phyloP scores from a whole-genome alignment of 768 basidiomycete genomes.

The Arthromyces matolae region DNA sequence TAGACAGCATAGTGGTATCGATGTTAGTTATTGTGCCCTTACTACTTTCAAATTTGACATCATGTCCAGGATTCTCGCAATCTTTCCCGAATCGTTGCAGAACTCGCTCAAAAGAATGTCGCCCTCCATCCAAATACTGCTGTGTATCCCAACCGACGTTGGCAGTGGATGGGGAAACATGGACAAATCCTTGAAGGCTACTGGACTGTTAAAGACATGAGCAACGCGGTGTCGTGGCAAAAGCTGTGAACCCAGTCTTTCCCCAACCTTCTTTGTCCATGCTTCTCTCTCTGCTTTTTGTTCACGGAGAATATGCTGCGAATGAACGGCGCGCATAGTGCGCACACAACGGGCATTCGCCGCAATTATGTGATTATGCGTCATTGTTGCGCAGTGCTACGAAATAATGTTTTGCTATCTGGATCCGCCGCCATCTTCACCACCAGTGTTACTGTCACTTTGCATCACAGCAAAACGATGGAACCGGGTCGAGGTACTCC shows the following conservation, averaged over 20 bases:
- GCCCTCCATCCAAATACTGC: conserved; percentile 68
- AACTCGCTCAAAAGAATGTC: conserved; percentile 69
- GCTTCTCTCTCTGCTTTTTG: neutral
- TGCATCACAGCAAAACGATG: too few relatives aligned
- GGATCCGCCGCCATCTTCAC: too few relatives aligned
- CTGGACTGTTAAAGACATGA: neutral
- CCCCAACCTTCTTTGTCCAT: neutral
- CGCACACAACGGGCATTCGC: too few relatives aligned
- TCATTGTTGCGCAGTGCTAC: too few relatives aligned
- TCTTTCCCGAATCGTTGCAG: conserved; percentile 74
- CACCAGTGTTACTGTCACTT: too few relatives aligned
- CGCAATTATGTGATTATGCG: too few relatives aligned
- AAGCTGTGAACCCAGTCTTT: neutral
- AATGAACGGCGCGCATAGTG: too few relatives aligned
- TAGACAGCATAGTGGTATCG: conserved; percentile 83
- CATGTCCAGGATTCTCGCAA: conserved; percentile 79
- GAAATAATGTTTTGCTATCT: too few relatives aligned
- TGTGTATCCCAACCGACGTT: conserved; percentile 63
- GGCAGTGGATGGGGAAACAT: conserved; percentile 83
- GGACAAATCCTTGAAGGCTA: conserved; percentile 61
- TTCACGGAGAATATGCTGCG: neutral
- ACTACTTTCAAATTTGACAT: conserved; percentile 12
- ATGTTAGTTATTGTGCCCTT: conserved; percentile 53
- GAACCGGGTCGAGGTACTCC: too few relatives aligned
- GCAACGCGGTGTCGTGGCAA: neutral